Percentiles rank a stretch among this genome's conserved stretches.
These are phyloP conservation scores for Pezicula neosporulosa DNA, from an alignment of 2,329 filamentous ascomycete genomes.

Conservation along the genomic window DNA sequence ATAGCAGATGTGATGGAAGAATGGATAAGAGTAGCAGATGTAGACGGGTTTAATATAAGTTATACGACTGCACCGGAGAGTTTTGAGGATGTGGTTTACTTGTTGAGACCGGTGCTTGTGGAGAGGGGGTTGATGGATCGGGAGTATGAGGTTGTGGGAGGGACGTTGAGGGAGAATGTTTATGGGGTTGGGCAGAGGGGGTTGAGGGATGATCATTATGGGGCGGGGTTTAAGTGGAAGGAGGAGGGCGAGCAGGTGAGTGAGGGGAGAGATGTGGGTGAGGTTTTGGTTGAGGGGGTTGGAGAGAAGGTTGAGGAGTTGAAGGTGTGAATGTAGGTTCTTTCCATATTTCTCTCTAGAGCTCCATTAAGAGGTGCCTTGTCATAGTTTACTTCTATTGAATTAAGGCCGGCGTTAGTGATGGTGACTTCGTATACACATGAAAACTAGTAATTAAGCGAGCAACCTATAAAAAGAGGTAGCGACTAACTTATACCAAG, in stretches of 20 bases:
- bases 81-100: conserved; percentile 63
- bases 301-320: neutral
- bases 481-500: too few species aligned
- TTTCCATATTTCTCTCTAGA: too few species aligned
- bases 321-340: too few species aligned
- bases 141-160: conserved; percentile 48
- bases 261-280: neutral
- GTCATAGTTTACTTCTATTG: too few species aligned
- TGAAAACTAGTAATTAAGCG: too few species aligned
- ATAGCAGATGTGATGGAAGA: conserved; percentile 65
- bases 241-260: neutral
- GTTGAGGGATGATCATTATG: neutral
- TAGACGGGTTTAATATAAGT: conserved; percentile 72
- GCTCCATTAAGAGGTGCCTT: too few species aligned
- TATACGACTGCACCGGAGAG: conserved; percentile 47
- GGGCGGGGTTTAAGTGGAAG: neutral
- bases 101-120: conserved; percentile 60
- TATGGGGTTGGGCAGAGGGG: neutral
- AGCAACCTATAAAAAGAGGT: too few species aligned
- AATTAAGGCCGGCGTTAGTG: too few species aligned
- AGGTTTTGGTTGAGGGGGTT: conserved; percentile 46
- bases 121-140: conserved; percentile 49
- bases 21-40: conserved; percentile 65
- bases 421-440: too few species aligned
- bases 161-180: conserved; percentile 62